These are phyloP conservation scores for Friedmanniomyces simplex DNA, from an alignment of 495 filamentous ascomycete species.

Conservation along the genomic window DNA sequence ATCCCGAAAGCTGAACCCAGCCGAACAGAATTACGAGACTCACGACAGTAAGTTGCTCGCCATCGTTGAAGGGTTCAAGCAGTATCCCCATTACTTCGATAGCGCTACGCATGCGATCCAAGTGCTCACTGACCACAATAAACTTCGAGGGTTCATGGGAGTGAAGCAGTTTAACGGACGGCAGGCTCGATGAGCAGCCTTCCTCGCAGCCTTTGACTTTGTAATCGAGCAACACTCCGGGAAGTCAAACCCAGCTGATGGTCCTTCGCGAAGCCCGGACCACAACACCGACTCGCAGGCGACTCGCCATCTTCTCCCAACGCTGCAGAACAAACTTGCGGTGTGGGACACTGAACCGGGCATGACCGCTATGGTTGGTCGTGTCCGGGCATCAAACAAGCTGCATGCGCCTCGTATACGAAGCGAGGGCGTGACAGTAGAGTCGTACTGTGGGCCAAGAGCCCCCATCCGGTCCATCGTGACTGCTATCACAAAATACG, in stretches of 20 bases:
- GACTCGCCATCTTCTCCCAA: neutral
- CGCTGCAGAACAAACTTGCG: neutral
- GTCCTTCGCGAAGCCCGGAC: neutral
- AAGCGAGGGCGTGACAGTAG: no score
- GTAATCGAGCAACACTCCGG: neutral
- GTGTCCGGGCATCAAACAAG: no score
- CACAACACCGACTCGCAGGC: neutral
- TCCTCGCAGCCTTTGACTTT: slow-evolving; percentile 28
- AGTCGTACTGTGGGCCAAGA: no score
- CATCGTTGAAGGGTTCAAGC: slow-evolving; percentile 11
- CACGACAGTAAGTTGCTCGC: slow-evolving; percentile 12
- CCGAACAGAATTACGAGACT: slow-evolving; percentile 9
- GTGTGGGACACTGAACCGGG: neutral
- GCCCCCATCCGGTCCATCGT: no score
- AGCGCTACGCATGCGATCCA: neutral
- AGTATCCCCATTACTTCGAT: slow-evolving; percentile 1
- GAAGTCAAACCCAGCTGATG: neutral
- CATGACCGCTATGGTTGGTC: neutral
- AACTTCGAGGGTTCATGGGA: slow-evolving; percentile 9
- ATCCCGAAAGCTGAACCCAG: neutral
- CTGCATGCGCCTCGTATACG: no score
- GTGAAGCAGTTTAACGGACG: slow-evolving; percentile 19
- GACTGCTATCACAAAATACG: no score
- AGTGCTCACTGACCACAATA: slow-evolving; percentile 14
- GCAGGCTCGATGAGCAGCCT: slow-evolving; percentile 21